phyloP scores from a whole-genome alignment of 116 monocot genomes.

The Trichopus zeylanicus region DNA sequence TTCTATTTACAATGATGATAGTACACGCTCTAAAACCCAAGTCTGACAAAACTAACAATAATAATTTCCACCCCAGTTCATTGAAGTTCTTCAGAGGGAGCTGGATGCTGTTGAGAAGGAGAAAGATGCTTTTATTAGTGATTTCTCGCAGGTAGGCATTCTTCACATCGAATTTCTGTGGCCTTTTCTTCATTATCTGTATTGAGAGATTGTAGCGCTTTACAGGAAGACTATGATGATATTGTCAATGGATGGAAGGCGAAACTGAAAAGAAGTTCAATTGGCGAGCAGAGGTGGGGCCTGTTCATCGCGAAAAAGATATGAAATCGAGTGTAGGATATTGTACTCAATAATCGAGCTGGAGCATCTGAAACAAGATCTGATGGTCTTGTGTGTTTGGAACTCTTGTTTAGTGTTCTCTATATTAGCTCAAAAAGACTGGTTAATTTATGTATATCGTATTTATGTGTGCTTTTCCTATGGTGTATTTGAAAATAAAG shows the following conservation, averaged over 20 bases:
- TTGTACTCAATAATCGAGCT: neutral
- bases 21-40: neutral
- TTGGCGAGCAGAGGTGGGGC: slow-evolving; percentile 92
- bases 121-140: slow-evolving; percentile 57
- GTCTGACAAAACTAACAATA: neutral
- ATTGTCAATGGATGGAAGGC: slow-evolving; percentile 91
- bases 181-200: neutral
- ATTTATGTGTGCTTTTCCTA: no score
- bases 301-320: slow-evolving; percentile 72
- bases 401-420: no score
- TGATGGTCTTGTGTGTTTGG: no score
- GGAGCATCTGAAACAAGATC: no score
- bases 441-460: no score
- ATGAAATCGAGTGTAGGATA: slow-evolving; percentile 16
- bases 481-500: no score
- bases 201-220: no score
- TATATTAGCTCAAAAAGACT: no score
- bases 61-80: slow-evolving; percentile 41
- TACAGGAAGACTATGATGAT: slow-evolving; percentile 82
- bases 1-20: neutral
- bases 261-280: slow-evolving; percentile 69
- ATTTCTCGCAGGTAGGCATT: slow-evolving; percentile 68
- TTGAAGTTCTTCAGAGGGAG: slow-evolving; percentile 69
- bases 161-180: neutral
- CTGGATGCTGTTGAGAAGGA: slow-evolving; percentile 62